Evolutionary conservation across 306 rosid species (phyloP), one percentile per base, ranked within the genome.

Genomic region (Rosa rugosa): DNA sequence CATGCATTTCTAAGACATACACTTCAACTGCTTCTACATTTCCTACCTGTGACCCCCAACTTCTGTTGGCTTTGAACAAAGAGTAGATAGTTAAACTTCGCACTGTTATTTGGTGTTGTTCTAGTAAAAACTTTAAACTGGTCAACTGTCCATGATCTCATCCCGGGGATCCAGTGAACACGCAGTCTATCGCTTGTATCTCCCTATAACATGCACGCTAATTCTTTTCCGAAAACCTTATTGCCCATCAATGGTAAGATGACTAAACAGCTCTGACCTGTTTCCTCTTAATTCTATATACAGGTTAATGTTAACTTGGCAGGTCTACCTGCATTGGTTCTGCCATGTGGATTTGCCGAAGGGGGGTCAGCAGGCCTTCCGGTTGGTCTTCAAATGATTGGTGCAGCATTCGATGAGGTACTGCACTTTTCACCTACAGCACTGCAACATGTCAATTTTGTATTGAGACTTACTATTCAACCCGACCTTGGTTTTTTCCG

Each of bases 291-390:
- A n/a, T 77, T 44, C 74, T 72, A 44, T 34, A 42, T 50, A 41
- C 83, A 95, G 99, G 98, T 95, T 65, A 95, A 95, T 80, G 99
- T 91, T 41, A 95, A 95, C 94, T 89, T 95, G 79, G 99, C 97
- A 68, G 98, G 99, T 78, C 80, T 95, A 69, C 99, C 99, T 79
- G 99, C 99, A 77, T 84, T 95, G 84, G 98, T 93, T 75, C 85
- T 93, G 81, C 99, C 99, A 14, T 95, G 99, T 83, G 99, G 99
- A 77, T 93, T 93, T 89, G 92, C 89, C 81, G 89, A 86, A 46
- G 91, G 90, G 17, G 98, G 97, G 8, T 53, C 89, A n/a, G 82
- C 90, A 36, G 94, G 94, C 75, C 99, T 95, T 77, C 99, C 99
- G 8, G 94, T 95, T 42, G 99, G 99, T 80, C 87, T 95, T 77